Evolutionary conservation across 2,329 filamentous ascomycete species (phyloP), one percentile per base, ranked within the genome.

Genomic region (Fusarium concolor): DNA sequence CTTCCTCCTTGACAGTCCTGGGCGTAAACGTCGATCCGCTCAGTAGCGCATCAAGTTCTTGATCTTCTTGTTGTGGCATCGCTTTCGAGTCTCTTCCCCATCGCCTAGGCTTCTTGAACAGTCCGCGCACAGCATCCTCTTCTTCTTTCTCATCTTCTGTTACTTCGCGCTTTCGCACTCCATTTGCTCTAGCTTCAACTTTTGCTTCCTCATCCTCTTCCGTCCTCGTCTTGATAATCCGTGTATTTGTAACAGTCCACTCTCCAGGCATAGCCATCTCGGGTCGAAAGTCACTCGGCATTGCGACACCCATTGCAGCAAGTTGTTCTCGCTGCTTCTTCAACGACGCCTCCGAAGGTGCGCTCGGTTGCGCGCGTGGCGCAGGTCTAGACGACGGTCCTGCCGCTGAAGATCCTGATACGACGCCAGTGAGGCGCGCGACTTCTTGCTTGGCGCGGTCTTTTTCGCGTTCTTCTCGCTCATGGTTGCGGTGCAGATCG

Each of bases 261-360:
- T 97, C 92, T 31, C 96, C 93, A 6, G 91, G 90, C 82, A 97
- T 89, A 7, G 94, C 94, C 87, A 97, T 89, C 62, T 96, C 92
- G 3, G 86, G 84, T 61, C 93, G 85, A 57, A 93, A 89, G 68
- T 92, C 89, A 43, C 92, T 89, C 1, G 96, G 96, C 54, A 98
- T 87, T 45, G 89, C 88, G 47, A 99, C 89, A 1, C 96, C 96
- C 85, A 99, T 86, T 35, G 91, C 92, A 6, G 91, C 94, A 12
- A 99, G 84, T 79, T 98, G 94, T 67, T 94, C 90, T 74, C 96
- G 87, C 80, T 99, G 96, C 55, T 86, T 86, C 79, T 95, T 95
- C 56, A 93, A 83, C 68, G 96, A 91, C 10, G 89, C 86, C 20
- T 89, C 80, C 3, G 84, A 63, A 6, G 73, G 60, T 15, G 67